Evolutionary conservation across 1,139 yeast species (phyloP), one percentile per base, ranked within the genome.

Genomic region (Blastobotrys apis): DNA sequence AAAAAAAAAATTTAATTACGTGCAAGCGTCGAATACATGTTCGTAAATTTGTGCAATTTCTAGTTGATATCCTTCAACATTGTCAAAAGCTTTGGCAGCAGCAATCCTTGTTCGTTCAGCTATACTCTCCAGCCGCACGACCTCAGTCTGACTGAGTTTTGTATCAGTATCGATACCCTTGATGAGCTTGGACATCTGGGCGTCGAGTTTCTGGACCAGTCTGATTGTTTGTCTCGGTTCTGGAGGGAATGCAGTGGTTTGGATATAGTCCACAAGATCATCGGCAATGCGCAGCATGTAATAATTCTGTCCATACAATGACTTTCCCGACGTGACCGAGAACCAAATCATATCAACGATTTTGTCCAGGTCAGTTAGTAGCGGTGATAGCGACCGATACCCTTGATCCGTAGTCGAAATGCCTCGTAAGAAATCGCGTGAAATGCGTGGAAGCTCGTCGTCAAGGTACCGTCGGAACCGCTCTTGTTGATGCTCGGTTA

Each of bases 341-440:
- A 69, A 73, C 87, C 86, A 81, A 1, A 82, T 62, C 21, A 81
- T 60, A 43, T 74, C 78, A 12, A 79, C 55, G 1, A 80, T 56
- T 5, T 68, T 62, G 33, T 70, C 65, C 32, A 81, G 55, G 32
- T 78, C 83, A 1, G 49, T 49, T 12, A 78, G 52, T 25, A 83
- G 60, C 15, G 71, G 68, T 4, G 53, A 54, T 38, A 80, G 60
- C 1, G 69, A 55, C 31, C 65, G 62, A 37, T 67, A 67, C 1
- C 71, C 72, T 31, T 48, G 46, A 13, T 47, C 25, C 8, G 47
- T 17, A 29, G 45, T 39, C 9, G 47, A 53, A 2, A 80, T 73
- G 48, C 81, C 71, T 57, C 81, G 84, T 25, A 86, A 78, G 55
- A 77, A 84, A 50, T 68, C 72, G 38, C 94, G 67, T 53, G 83